phyloP scores from a whole-genome alignment of 116 monocot species.

The Trichopus zeylanicus region DNA sequence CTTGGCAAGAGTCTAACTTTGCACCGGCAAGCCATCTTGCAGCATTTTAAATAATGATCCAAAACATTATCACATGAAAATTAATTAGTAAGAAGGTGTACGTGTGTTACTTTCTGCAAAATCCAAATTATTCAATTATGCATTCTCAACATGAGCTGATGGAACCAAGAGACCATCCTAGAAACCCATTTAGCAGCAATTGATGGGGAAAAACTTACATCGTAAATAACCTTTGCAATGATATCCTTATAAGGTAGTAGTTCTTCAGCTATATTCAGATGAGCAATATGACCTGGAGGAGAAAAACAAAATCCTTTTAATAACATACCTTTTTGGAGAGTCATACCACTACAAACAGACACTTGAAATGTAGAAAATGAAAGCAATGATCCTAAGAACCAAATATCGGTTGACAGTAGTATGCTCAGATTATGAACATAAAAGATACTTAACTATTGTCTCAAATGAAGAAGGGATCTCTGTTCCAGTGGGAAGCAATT shows the following conservation, averaged over 20 bases:
- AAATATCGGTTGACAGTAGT: not conserved
- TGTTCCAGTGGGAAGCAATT: slow-evolving; percentile 69
- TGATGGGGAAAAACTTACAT: slow-evolving; percentile 42
- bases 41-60: too few species aligned
- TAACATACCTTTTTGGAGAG: not conserved
- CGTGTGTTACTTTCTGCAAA: too few species aligned
- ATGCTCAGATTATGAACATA: slow-evolving; percentile 3
- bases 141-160: too few species aligned
- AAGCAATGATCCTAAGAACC: not conserved
- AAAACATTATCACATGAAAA: too few species aligned
- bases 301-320: slow-evolving; percentile 9
- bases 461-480: slow-evolving; percentile 98
- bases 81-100: too few species aligned
- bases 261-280: slow-evolving; percentile 78
- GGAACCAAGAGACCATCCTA: not conserved
- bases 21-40: too few species aligned
- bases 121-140: too few species aligned
- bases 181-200: not conserved
- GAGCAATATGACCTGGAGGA: slow-evolving; percentile 92
- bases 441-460: slow-evolving; percentile 81
- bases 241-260: slow-evolving; percentile 76
- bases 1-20: too few species aligned
- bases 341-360: not conserved
- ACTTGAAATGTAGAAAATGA: not conserved
- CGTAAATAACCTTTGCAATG: slow-evolving; percentile 92